Evolutionary conservation across 2,329 filamentous ascomycete genomes (phyloP).

Genomic region (Rhytidhysteron rufulum): DNA sequence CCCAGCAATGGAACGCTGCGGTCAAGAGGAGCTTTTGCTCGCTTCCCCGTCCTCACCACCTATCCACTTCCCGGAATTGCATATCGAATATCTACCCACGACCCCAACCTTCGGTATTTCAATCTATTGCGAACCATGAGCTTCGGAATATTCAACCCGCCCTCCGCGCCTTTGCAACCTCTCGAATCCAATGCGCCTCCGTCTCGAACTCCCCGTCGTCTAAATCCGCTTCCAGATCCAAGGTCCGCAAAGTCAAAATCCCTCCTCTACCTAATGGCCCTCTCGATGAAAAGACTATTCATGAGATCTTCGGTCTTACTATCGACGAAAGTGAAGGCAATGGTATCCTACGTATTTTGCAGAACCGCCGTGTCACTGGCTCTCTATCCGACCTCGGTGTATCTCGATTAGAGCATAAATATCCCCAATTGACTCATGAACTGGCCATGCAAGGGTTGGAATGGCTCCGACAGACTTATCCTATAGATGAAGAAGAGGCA

Average conservation of each 20-base stretch:
- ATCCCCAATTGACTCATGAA: constrained; percentile 21
- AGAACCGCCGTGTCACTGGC: constrained; percentile 36
- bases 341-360: constrained; percentile 34
- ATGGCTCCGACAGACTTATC: constrained; percentile 32
- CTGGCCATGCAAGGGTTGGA: constrained; percentile 28
- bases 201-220: constrained; percentile 1
- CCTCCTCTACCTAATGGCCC: constrained; percentile 26
- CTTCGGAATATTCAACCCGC: constrained; percentile 13
- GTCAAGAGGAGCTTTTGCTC: constrained; percentile 27
- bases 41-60: constrained; percentile 7
- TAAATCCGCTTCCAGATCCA: constrained; percentile 14
- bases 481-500: constrained; percentile 38
- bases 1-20: constrained; percentile 17
- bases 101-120: no score
- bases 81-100: neutral
- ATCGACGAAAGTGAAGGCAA: constrained; percentile 29
- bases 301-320: constrained; percentile 27
- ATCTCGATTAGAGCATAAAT: constrained; percentile 19
- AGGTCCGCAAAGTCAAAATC: constrained; percentile 28
- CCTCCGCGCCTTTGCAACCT: constrained; percentile 8
- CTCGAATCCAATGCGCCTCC: constrained; percentile 8
- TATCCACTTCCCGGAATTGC: neutral
- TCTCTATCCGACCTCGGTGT: constrained; percentile 38
- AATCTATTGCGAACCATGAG: neutral
- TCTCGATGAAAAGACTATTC: constrained; percentile 20